Evolutionary conservation across 202 grass and related monocot genomes (phyloP), one percentile per base, ranked within the genome.

Genomic region (Miscanthus sacchariflorus): DNA sequence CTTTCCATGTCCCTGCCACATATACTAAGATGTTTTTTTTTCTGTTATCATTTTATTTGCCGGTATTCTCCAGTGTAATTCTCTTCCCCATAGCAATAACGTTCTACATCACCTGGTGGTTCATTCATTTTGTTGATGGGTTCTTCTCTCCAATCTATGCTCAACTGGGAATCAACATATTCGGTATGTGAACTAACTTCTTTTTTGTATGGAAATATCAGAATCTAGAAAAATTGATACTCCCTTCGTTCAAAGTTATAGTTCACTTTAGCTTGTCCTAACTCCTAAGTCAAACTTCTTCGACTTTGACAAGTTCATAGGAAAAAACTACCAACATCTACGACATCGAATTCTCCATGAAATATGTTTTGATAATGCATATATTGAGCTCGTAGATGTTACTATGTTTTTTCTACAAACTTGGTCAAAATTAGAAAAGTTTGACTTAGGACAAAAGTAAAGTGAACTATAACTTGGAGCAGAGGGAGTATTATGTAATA

Each of bases 71-170:
- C 85, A 98, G 95, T 66, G 93, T 98, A 49, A 98, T 98, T 86
- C 93, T 98, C 76, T 98, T 98, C 61, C 95, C 95, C 9, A 98
- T 98, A 86, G 95, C 95, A 35, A 91, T 98, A 80, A 98, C 95
- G 68, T 98, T 98, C 91, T 98, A 98, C 87, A 95, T 98, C 88
- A 98, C 95, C 48, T 98, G 95, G 95, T 98, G 95, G 95, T 98
- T 98, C 91, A 93, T 98, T 90, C 93, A 93, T 87, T 98, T 98
- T 88, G 93, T 95, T 93, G 95, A 98, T 90, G 95, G 95, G 33
- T 98, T 98, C 84, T 95, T 95, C 85, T 98, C 95, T 56, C 95
- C 95, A 70, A 95, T 98, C 73, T 98, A 93, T 83, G 91, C 95
- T 30, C 91, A 98, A 81, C 91, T 98, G 78, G 95, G 93, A 72